A percentile compares a stretch with the other conserved stretches of the same genome.
These are phyloP conservation scores for Kuraishia ogatae DNA, from an alignment of 805 yeast species.

Conservation along the genomic window DNA sequence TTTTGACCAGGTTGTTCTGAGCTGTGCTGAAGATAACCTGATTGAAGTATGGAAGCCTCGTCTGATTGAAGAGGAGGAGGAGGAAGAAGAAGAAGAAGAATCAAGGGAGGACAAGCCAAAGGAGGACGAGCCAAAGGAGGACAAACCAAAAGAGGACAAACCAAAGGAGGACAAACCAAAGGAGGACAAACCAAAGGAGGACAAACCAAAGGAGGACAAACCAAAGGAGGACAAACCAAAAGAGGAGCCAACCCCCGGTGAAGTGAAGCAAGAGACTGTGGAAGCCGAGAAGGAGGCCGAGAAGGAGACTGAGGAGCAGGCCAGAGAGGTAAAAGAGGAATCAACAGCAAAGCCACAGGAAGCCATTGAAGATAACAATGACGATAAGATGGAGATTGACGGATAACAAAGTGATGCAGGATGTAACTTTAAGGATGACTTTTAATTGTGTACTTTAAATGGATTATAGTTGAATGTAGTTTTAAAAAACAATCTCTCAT, in stretches of 20 bases:
- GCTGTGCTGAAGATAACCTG: conserved; percentile 69
- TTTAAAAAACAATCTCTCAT: no score
- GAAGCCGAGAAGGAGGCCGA: conserved; percentile 5
- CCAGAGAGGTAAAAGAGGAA: not conserved
- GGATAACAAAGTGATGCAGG: not conserved
- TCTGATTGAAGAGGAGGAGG: conserved; percentile 29
- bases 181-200: not conserved
- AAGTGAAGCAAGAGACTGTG: no score
- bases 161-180: not conserved
- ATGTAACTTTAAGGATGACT: not conserved
- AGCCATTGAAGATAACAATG: not conserved
- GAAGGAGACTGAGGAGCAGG: not conserved
- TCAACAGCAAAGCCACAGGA: not conserved
- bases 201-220: no score
- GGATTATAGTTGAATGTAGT: not conserved
- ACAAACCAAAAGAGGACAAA: conserved; percentile 4
- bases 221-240: no score
- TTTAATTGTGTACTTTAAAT: not conserved
- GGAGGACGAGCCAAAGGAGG: conserved; percentile 6
- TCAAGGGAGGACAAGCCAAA: conserved; percentile 3
- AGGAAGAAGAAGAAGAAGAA: conserved; percentile 21
- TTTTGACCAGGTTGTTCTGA: conserved; percentile 47
- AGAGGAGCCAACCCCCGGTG: no score
- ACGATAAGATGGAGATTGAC: not conserved
- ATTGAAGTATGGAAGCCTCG: conserved; percentile 74